Evolutionary conservation across 139 green algal genomes (phyloP), one percentile per base, ranked within the genome.

Genomic region (Tetradesmus lagerheimii): DNA sequence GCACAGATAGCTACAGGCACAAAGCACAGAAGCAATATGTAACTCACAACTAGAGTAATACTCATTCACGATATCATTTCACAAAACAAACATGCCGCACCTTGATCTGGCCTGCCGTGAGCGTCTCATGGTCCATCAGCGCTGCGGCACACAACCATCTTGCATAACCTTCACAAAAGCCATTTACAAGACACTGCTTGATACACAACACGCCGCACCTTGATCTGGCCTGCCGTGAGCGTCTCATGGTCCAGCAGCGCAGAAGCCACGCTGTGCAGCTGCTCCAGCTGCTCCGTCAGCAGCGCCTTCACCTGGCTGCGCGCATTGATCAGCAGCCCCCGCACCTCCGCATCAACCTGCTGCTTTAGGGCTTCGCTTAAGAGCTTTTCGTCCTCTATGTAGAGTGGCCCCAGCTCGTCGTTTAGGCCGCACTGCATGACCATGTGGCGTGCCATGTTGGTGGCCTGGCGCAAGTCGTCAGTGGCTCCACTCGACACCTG

Each of bases 181-280:
- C n/a, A n/a, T n/a, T n/a, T n/a, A n/a, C n/a, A n/a, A n/a, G n/a
- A n/a, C n/a, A n/a, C n/a, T n/a, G n/a, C n/a, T n/a, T n/a, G n/a
- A n/a, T n/a, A n/a, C n/a, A n/a, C n/a, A n/a, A n/a, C n/a, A n/a
- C n/a, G 67, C 67, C 80, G 29, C 53, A 87, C 82, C 83, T 91
- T 86, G 85, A 97, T 95, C 6, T 97, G 92, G 34, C 78, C 84
- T 5, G 41, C 43, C 2, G 92, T 96, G 9, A 99, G 92, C 34
- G 97, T 99, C 92, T 99, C 97, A 15, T 95, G 90, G 77, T 98
- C 94, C 38, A 99, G 91, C 77, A 99, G 92, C 27, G 95, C 96
- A 8, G 50, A 35, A 0, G 97, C 97, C 39, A 99, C 83, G 0
- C 37, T 80, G 90, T 99, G 96, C 91, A 99, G 92, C 29, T 99